These are phyloP conservation scores for Fusarium euwallaceae DNA, from an alignment of 2,329 filamentous ascomycete genomes.

Conservation along the genomic window DNA sequence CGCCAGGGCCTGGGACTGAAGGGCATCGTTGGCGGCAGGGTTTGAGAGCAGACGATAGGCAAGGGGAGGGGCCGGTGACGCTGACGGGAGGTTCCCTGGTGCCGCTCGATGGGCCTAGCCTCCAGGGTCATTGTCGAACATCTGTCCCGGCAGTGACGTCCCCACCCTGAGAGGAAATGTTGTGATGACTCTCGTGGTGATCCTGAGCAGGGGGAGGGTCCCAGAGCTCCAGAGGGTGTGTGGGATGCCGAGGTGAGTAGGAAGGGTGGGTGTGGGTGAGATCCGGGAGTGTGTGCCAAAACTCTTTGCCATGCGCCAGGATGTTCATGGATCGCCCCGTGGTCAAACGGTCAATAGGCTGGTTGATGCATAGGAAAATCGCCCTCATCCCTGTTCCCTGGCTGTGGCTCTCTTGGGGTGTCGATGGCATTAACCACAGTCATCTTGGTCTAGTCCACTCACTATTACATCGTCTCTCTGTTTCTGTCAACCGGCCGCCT, in stretches of 20 bases:
- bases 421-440: constrained; percentile 39
- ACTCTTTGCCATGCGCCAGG: constrained; percentile 43
- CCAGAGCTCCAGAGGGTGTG: constrained; percentile 19
- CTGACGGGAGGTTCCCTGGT: constrained; percentile 43
- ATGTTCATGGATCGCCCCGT: constrained; percentile 46
- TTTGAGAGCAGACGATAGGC: constrained; percentile 31
- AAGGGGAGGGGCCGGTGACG: constrained; percentile 38
- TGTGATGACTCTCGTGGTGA: constrained; percentile 42
- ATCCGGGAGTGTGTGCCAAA: constrained; percentile 42
- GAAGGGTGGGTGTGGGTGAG: constrained; percentile 39
- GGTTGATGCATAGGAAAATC: constrained; percentile 35
- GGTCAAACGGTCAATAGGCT: constrained; percentile 48
- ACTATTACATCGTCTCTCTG: background rate
- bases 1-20: constrained; percentile 46
- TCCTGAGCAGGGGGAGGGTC: constrained; percentile 40
- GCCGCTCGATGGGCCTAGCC: constrained; percentile 40
- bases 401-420: constrained; percentile 28
- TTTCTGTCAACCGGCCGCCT: background rate
- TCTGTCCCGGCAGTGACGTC: constrained; percentile 44
- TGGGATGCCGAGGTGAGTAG: constrained; percentile 18
- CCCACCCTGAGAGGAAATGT: constrained; percentile 36
- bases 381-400: constrained; percentile 41
- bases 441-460: constrained; percentile 16
- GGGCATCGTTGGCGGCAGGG: constrained; percentile 39
- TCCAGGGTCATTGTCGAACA: constrained; percentile 33